phyloP scores from a whole-genome alignment of 2,329 filamentous ascomycete species.

The Diplodia corticola region DNA sequence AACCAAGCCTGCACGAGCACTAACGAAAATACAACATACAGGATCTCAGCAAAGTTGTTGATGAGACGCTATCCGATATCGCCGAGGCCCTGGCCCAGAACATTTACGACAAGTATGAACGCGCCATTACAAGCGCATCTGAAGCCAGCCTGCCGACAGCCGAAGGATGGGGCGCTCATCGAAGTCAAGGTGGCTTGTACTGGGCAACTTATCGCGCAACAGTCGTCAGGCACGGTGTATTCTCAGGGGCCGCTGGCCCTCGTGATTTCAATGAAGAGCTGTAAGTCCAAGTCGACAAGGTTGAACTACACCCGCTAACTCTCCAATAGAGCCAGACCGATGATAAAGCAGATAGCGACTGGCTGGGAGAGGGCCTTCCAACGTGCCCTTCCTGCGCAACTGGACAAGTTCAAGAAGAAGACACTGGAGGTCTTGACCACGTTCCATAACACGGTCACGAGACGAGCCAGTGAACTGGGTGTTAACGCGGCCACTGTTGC shows the following conservation, averaged over 20 bases:
- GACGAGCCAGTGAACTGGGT: slow-evolving; percentile 42
- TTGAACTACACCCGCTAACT: background rate
- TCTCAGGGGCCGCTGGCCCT: slow-evolving; percentile 39
- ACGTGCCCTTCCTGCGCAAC: slow-evolving; percentile 43
- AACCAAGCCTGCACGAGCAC: background rate
- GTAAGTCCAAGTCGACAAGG: slow-evolving; percentile 20
- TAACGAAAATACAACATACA: slow-evolving; percentile 14
- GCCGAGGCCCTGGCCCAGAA: slow-evolving; percentile 46
- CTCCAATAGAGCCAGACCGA: slow-evolving; percentile 34
- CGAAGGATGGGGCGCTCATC: slow-evolving; percentile 40
- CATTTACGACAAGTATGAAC: slow-evolving; percentile 49
- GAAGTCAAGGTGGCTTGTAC: slow-evolving; percentile 47
- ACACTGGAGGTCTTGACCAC: slow-evolving; percentile 36
- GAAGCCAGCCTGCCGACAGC: slow-evolving; percentile 38
- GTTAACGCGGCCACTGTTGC: slow-evolving; percentile 42
- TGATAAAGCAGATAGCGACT: slow-evolving; percentile 43
- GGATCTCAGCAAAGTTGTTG: slow-evolving; percentile 45
- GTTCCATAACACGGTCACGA: slow-evolving; percentile 48
- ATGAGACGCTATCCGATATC: slow-evolving; percentile 42
- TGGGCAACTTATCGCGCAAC: slow-evolving; percentile 60
- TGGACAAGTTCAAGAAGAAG: slow-evolving; percentile 40
- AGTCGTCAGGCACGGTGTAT: slow-evolving; percentile 53
- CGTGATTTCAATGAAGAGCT: slow-evolving; percentile 47
- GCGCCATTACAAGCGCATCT: slow-evolving; percentile 43
- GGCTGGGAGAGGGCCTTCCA: slow-evolving; percentile 50